Evolutionary conservation across 139 green algal genomes (phyloP), one percentile per base, ranked within the genome.

Genomic region (Asterochloris sp.): DNA sequence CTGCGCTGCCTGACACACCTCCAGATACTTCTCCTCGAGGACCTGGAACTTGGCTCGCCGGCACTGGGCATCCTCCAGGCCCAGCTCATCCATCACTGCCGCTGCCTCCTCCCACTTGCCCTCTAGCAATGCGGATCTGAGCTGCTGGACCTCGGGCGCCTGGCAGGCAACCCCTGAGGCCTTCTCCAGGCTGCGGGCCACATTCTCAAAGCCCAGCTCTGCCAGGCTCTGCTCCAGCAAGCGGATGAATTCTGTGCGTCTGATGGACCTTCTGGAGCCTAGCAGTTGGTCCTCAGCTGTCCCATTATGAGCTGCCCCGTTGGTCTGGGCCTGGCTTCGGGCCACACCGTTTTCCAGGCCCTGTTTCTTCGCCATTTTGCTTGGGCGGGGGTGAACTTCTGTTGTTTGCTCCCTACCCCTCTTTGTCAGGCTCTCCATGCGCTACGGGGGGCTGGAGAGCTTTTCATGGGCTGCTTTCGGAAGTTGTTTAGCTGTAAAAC

Each of bases 151-250:
- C 0, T 84, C 73, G 12, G 79, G 23, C 4, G 93, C 90, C 83
- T 97, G 92, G 91, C 95, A 93, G 16, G 87, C 28, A 11, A 86
- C 60, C 19, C 83, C 83, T 19, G 83, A 87, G 16, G 82, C 73
- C 29, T 54, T 47, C 21, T 87, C 73, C 66, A 87, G 64, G 14
- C 74, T 69, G 27, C 83, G 67, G 8, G 91, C 92, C 4, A 90
- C 83, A 11, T 79, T 83, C 15, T 62, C 15, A 62, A 92, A 97
- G 13, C 94, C 94, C 26, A 98, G 86, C 0, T 85, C 73, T 11
- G 85, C 71, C 54, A 97, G 75, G 11, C 90, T 88, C 78, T 98
- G 94, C 82, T 96, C 84, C 24, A 98, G 75, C 0, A 98, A 73
- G 11, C 94, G 86, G 0, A 98, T 82, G 66, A 91, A 98, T 80